These are phyloP conservation scores for Scedosporium minutisporum DNA, from an alignment of 2,329 filamentous ascomycete genomes.

Conservation along the genomic window DNA sequence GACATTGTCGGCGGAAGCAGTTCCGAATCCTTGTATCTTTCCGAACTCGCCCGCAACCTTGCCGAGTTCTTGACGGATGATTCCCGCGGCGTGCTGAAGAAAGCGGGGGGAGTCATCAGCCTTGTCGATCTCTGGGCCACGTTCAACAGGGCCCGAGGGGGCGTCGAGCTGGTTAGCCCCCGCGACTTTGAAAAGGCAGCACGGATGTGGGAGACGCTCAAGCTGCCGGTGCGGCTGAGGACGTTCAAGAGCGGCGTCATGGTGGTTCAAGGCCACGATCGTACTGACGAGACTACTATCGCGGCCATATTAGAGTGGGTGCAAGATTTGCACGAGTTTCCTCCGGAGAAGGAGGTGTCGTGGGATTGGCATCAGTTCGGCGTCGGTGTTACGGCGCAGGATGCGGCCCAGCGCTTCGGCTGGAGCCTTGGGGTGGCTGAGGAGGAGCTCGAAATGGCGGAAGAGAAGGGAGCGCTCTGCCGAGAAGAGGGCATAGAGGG, in stretches of 20 bases:
- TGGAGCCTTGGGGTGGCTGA: constrained; percentile 96
- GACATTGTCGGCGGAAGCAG: constrained; percentile 76
- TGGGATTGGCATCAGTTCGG: constrained; percentile 78
- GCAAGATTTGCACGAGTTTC: constrained; percentile 56
- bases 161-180: constrained; percentile 88
- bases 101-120: constrained; percentile 78
- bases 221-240: constrained; percentile 74
- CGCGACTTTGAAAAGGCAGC: constrained; percentile 87
- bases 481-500: constrained; percentile 89
- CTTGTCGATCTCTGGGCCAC: constrained; percentile 88
- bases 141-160: constrained; percentile 87
- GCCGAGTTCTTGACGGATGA: constrained; percentile 88
- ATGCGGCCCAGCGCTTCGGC: constrained; percentile 79
- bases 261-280: constrained; percentile 80
- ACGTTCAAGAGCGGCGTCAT: constrained; percentile 90
- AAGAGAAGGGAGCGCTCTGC: constrained; percentile 79
- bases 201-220: constrained; percentile 76
- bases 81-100: constrained; percentile 63
- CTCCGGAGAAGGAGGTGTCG: constrained; percentile 51
- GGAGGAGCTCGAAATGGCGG: constrained; percentile 95
- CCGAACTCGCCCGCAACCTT: constrained; percentile 72
- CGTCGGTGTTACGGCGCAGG: constrained; percentile 78
- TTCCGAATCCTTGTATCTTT: constrained; percentile 78
- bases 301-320: constrained; percentile 69
- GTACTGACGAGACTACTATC: constrained; percentile 85